Percentiles rank a stretch among this genome's conserved stretches.
Conservation (phyloP, 2,329 filamentous ascomycete species). For the Ophiocordyceps camponoti-saundersi region DNA sequence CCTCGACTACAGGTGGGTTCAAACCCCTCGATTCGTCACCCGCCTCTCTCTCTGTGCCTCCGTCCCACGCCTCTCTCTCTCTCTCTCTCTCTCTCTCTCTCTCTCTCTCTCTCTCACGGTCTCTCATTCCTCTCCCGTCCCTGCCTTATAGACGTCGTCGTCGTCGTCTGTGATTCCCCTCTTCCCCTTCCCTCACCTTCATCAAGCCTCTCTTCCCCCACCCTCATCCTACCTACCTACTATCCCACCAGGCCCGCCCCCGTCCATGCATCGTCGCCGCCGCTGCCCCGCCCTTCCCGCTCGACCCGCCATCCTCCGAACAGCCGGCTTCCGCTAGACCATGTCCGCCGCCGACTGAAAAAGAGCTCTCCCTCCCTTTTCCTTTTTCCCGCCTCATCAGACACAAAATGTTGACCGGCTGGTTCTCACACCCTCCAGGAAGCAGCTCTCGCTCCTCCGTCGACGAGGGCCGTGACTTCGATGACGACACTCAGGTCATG, state of each 20-base stretch:
- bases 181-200: not conserved
- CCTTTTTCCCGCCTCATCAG: not conserved
- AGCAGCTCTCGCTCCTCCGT: constrained; percentile 32
- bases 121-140: not conserved
- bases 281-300: not conserved
- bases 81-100: constrained; percentile 1
- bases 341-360: not conserved
- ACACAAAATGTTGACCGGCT: constrained; percentile 22
- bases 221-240: not conserved
- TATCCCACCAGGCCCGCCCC: no score
- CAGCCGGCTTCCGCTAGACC: not conserved
- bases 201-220: not conserved
- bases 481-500: constrained; percentile 65
- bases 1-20: constrained; percentile 12
- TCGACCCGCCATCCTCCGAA: not conserved
- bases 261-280: not conserved
- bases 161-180: not conserved
- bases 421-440: constrained; percentile 23
- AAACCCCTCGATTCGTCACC: not conserved
- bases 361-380: constrained; percentile 2
- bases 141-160: not conserved
- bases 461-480: constrained; percentile 32
- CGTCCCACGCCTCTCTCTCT: constrained; percentile 3
- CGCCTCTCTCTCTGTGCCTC: constrained; percentile 1
- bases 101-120: not conserved